Conservation (phyloP, 2,329 filamentous ascomycete genomes). For the Cercospora sojina region DNA sequence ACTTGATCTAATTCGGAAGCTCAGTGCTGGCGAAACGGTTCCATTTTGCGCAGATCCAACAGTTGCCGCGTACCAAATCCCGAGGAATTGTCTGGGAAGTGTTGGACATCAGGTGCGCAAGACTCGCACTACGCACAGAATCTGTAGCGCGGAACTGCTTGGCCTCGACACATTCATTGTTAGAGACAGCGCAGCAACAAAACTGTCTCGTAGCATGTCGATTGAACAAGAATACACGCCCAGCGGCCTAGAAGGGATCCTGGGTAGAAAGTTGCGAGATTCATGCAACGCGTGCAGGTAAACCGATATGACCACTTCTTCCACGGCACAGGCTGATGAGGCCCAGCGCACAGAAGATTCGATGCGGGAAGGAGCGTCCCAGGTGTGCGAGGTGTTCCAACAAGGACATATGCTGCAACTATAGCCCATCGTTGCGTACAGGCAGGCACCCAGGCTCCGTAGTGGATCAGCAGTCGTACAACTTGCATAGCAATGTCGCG, state of each 20-base stretch:
- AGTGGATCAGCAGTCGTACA: background rate
- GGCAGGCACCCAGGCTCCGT: constrained; percentile 5
- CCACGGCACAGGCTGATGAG: background rate
- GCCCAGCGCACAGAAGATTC: constrained; percentile 8
- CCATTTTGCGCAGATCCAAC: background rate
- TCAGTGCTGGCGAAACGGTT: background rate
- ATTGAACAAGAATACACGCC: background rate
- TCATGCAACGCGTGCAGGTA: constrained; percentile 7
- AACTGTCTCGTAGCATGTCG: background rate
- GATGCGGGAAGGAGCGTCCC: constrained; percentile 14
- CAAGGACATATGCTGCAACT: constrained; percentile 13
- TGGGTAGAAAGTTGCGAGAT: background rate
- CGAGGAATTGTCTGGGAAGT: background rate
- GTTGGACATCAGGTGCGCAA: background rate
- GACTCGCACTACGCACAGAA: background rate
- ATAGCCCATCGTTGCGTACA: constrained; percentile 13
- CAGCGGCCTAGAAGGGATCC: background rate
- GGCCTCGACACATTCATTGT: background rate
- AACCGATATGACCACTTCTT: background rate
- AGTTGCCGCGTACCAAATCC: background rate
- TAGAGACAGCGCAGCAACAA: background rate
- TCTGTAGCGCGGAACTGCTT: background rate
- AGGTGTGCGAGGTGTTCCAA: constrained; percentile 9
- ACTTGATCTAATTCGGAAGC: background rate
- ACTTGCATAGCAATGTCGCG: background rate